Percentiles rank a stretch among this genome's conserved stretches.
Evolutionary conservation across 176 grass and related monocot species (phyloP).

Genomic region (Zoysia pacifica): DNA sequence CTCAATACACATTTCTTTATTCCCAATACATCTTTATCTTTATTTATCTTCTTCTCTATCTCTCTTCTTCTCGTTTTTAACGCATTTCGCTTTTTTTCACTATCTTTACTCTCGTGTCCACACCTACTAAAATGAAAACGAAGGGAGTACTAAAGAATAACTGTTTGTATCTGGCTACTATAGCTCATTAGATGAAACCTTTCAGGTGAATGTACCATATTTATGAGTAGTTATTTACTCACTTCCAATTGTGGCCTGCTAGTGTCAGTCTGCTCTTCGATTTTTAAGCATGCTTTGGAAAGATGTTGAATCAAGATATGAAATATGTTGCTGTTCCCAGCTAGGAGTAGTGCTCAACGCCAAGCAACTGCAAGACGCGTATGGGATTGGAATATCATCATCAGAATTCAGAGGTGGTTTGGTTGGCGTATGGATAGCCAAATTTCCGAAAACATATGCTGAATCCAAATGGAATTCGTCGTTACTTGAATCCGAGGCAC

Average conservation of each 20-base stretch:
- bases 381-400: too few relatives aligned
- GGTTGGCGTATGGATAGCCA: not conserved
- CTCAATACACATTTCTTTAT: too few relatives aligned
- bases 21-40: too few relatives aligned
- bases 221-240: not conserved
- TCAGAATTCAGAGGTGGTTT: not conserved
- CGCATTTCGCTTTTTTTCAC: too few relatives aligned
- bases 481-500: not conserved
- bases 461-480: not conserved
- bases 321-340: not conserved
- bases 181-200: not conserved
- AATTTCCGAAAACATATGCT: not conserved
- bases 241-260: not conserved
- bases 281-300: not conserved
- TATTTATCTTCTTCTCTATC: too few relatives aligned
- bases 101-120: too few relatives aligned
- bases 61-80: too few relatives aligned
- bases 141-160: not conserved
- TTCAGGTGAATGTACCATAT: not conserved
- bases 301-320: not conserved
- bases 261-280: not conserved
- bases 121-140: too few relatives aligned
- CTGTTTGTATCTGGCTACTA: not conserved
- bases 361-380: conserved; percentile 14
- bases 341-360: not conserved